Conservation (phyloP, 2,329 filamentous ascomycete species). For the Scortechinia acanthostroma region DNA sequence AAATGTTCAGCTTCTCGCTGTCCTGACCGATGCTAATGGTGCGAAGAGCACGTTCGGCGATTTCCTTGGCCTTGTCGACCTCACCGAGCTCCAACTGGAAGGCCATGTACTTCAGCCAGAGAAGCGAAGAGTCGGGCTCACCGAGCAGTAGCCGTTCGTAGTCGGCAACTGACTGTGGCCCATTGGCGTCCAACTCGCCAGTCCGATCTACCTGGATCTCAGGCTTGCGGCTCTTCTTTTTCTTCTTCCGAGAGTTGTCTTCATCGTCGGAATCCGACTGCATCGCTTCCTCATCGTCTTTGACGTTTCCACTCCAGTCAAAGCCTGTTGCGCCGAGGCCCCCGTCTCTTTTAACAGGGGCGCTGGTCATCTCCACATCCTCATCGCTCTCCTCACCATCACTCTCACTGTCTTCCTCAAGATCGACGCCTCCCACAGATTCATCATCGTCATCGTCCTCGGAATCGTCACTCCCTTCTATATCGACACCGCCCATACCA, state of each 20-base stretch:
- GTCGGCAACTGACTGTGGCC: slow-evolving; percentile 82
- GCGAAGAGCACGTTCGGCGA: slow-evolving; percentile 82
- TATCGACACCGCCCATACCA: slow-evolving; percentile 11
- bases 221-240: slow-evolving; percentile 69
- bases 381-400: slow-evolving; percentile 30
- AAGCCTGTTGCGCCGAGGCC: slow-evolving; percentile 72
- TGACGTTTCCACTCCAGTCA: slow-evolving; percentile 74
- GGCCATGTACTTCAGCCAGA: slow-evolving; percentile 99
- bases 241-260: slow-evolving; percentile 36
- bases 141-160: slow-evolving; percentile 89
- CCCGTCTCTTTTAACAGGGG: slow-evolving; percentile 19
- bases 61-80: slow-evolving; percentile 76
- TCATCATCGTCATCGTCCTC: slow-evolving; percentile 35
- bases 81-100: slow-evolving; percentile 92
- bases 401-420: slow-evolving; percentile 34
- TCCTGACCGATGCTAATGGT: slow-evolving; percentile 89
- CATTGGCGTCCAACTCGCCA: slow-evolving; percentile 81
- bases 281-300: slow-evolving; percentile 47
- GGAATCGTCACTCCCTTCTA: slow-evolving; percentile 28
- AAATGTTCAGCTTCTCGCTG: slow-evolving; percentile 87
- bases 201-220: slow-evolving; percentile 82
- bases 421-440: slow-evolving; percentile 23
- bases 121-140: slow-evolving; percentile 82
- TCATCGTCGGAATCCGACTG: slow-evolving; percentile 38
- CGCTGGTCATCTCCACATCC: neutral